Evolutionary conservation across 768 basidiomycete species (phyloP).

Genomic region (Mycena galericulata): DNA sequence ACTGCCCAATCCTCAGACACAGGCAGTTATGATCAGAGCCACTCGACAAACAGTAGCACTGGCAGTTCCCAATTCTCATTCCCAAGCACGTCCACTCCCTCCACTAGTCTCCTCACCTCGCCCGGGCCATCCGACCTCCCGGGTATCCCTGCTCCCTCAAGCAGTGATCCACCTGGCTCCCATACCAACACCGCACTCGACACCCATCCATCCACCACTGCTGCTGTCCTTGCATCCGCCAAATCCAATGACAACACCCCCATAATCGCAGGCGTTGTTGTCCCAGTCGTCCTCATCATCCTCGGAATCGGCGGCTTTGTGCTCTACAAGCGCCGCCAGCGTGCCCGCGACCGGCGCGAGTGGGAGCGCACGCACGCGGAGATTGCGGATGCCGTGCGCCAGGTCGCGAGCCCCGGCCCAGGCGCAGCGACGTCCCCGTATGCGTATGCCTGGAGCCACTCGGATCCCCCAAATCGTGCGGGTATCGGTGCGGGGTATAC

Average conservation of each 20-base stretch:
- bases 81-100: no score
- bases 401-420: constrained; percentile 3
- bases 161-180: not conserved
- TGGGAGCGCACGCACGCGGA: constrained; percentile 32
- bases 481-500: not conserved
- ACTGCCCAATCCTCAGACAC: no score
- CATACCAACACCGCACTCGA: not conserved
- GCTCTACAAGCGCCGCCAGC: constrained; percentile 22
- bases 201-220: not conserved
- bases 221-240: not conserved
- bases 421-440: not conserved
- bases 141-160: not conserved
- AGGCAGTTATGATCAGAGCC: no score
- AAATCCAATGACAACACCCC: constrained; percentile 1
- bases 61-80: no score
- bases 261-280: constrained; percentile 24
- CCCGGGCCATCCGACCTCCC: not conserved
- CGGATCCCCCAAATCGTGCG: not conserved
- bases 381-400: constrained; percentile 27
- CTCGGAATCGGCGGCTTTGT: not conserved
- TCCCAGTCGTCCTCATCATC: constrained; percentile 2
- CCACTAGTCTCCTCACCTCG: not conserved
- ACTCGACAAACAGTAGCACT: no score
- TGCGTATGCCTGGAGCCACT: not conserved
- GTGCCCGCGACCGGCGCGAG: constrained; percentile 26